Base-by-base conservation (phyloP, 176 grass and related monocot species). In the Secale cereale region DNA sequence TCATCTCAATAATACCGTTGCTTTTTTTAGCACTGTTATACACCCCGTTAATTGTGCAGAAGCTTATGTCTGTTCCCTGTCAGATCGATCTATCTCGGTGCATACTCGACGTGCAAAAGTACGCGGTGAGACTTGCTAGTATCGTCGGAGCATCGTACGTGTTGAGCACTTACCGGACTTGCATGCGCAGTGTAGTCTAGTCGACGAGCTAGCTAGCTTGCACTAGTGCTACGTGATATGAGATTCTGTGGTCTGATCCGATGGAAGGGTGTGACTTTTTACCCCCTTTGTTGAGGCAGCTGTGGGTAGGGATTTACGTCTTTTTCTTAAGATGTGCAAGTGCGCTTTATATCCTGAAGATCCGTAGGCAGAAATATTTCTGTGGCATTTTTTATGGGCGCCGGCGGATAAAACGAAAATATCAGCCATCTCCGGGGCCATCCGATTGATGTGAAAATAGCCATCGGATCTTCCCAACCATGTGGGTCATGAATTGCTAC, bases 251-350 rank as follows among this genome's bases (percentile, higher is more conserved):
- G 30, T 77, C 50, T 81, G 48, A 19, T 52, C 12, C 41, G 12
- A 13, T 14, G 12, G 41, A 45, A 14, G 41, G 41, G 41, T 43
- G 11, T 45, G 41, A 4, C 41, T 45, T 45, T 45, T 14, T 45
- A 45, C 12, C 10, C 5, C n/a, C 16, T 81, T 56, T 62, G 72
- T 27, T 26, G 52, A 90, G 74, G 64, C 78, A 90, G 32, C 73
- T 26, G 41, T 15, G 39, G 39, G 52, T 65, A 81, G 27, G 77
- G 74, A 26, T 65, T 41, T 35, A 32, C 25, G 62, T 82, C 37
- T 7, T 82, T 78, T 70, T 89, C 72, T 25, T 10, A 64, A 43
- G n/a, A 78, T 86, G 12, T 5, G 19, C 4, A 28, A 5, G 48
- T 40, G 65, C 54, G 19, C 66, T 59, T 59, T 22, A 22, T 65